Conservation (phyloP, 331 rosid genomes). For the Acacia pycnantha region DNA sequence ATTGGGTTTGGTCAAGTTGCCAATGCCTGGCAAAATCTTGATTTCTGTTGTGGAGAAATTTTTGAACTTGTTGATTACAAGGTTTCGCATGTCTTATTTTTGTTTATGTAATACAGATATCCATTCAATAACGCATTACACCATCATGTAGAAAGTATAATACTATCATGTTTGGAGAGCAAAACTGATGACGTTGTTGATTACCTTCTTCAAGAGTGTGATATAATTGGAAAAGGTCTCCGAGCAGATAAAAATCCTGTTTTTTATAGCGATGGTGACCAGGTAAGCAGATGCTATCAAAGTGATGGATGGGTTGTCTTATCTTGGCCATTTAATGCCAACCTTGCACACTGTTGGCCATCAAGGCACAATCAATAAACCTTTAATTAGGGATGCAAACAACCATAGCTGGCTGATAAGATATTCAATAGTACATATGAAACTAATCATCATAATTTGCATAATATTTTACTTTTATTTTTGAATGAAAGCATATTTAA, state of each 20-base stretch:
- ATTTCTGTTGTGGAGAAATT: constrained; percentile 13
- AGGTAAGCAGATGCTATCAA: constrained; percentile 53
- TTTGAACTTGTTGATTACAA: constrained; percentile 16
- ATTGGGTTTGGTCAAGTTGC: not conserved
- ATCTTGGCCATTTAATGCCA: not conserved
- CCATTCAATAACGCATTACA: constrained; percentile 86
- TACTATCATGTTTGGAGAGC: constrained; percentile 87
- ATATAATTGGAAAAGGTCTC: constrained; percentile 77
- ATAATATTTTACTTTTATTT: not conserved
- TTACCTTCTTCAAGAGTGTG: constrained; percentile 84
- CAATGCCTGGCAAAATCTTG: not conserved
- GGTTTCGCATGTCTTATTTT: constrained; percentile 13
- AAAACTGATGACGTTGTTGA: constrained; percentile 63
- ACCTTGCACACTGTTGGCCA: constrained; percentile 2
- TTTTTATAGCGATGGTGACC: constrained; percentile 53
- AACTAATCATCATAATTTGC: constrained; percentile 19
- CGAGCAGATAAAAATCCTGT: constrained; percentile 67
- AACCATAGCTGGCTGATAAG: not conserved
- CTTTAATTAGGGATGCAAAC: not conserved
- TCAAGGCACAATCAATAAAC: not conserved
- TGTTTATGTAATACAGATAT: constrained; percentile 63
- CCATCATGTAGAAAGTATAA: constrained; percentile 89
- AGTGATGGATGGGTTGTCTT: constrained; percentile 30
- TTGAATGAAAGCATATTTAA: constrained; percentile 2
- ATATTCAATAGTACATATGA: not conserved